Percentiles rank a stretch among this genome's conserved stretches.
phyloP scores from a whole-genome alignment of 306 rosid genomes.

The Acmispon strigosus region DNA sequence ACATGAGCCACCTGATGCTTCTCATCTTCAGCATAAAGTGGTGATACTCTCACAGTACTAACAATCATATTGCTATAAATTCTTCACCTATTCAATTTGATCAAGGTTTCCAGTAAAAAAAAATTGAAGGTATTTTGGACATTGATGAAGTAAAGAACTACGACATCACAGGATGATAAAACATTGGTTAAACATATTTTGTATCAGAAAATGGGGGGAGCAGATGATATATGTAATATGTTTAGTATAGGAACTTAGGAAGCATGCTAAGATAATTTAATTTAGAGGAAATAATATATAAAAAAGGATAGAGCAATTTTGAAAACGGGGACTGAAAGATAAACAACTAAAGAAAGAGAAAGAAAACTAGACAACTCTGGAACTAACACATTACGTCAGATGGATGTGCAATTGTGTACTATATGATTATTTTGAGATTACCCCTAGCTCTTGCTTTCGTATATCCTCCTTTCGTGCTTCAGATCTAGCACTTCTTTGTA shows the following conservation, averaged over 20 bases:
- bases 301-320: slow-evolving; percentile 1
- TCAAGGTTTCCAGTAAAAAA: neutral
- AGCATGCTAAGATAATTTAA: neutral
- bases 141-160: neutral
- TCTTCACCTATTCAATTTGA: neutral
- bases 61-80: neutral
- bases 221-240: neutral
- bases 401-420: neutral
- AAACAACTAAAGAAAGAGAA: neutral
- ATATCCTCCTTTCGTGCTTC: slow-evolving; percentile 89
- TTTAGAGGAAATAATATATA: neutral
- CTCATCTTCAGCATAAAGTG: neutral
- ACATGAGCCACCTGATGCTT: neutral
- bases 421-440: slow-evolving; percentile 25
- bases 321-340: neutral
- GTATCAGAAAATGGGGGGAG: slow-evolving; percentile 6
- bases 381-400: neutral
- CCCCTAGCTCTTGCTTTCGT: slow-evolving; percentile 77
- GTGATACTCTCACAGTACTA: neutral
- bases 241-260: neutral
- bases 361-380: neutral
- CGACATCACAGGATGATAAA: neutral
- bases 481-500: slow-evolving; percentile 87
- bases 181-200: neutral
- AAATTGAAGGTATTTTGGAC: neutral